These are phyloP conservation scores for Irpex sp. DNA, from an alignment of 1,284 basidiomycete genomes.

Conservation along the genomic window DNA sequence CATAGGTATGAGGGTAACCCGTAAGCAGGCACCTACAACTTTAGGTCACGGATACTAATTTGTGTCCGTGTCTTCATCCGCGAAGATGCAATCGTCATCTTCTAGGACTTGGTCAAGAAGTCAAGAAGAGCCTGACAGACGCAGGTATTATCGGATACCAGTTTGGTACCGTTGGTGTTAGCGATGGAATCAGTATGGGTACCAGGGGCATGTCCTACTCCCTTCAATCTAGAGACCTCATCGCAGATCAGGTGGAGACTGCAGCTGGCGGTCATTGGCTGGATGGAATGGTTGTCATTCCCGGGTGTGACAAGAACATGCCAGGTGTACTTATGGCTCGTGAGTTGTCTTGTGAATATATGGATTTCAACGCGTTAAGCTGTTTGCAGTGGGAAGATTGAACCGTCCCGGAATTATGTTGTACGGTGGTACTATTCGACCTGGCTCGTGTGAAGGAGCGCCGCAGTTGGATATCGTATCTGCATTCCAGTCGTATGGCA, in stretches of 20 bases:
- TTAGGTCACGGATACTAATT: constrained; percentile 12
- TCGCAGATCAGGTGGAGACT: constrained; percentile 95
- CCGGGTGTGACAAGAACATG: constrained; percentile 99
- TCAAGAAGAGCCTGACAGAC: constrained; percentile 77
- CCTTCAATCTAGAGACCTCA: constrained; percentile 92
- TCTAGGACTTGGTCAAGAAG: constrained; percentile 81
- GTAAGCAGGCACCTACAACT: constrained; percentile 26
- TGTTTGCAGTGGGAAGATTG: constrained; percentile 72
- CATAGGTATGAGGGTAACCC: constrained; percentile 38
- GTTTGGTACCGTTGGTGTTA: constrained; percentile 96
- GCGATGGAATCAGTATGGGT: constrained; percentile 96
- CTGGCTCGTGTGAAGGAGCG: constrained; percentile 81
- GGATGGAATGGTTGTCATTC: constrained; percentile 96
- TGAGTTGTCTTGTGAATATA: constrained; percentile 40
- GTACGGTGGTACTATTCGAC: constrained; percentile 92
- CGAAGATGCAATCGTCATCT: constrained; percentile 89
- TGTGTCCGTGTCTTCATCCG: constrained; percentile 8
- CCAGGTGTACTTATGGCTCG: constrained; percentile 92
- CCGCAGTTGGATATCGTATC: constrained; percentile 90
- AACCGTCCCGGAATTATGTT: constrained; percentile 97
- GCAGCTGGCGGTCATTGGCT: constrained; percentile 93
- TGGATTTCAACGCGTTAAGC: constrained; percentile 23
- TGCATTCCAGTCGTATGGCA: constrained; percentile 94
- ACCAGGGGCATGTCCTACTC: constrained; percentile 92
- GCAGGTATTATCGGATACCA: constrained; percentile 90